These are phyloP conservation scores for Fonsecaea monophora DNA, from an alignment of 2,329 filamentous ascomycete species.

Conservation along the genomic window DNA sequence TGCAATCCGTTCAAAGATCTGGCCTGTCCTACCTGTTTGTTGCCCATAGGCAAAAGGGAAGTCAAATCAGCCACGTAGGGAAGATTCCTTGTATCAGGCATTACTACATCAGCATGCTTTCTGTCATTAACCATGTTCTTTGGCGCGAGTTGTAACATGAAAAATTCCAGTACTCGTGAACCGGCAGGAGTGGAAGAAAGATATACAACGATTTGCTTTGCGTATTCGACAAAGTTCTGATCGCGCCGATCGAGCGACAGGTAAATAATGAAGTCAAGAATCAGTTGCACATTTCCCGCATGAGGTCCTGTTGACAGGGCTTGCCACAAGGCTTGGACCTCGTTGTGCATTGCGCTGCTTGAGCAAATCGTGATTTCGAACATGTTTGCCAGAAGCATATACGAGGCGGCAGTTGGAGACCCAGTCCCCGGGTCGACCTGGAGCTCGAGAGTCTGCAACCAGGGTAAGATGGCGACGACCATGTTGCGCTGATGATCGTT, in stretches of 20 bases:
- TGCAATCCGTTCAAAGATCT: neutral
- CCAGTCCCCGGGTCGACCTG: conserved; percentile 85
- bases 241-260: conserved; percentile 92
- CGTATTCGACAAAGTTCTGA: conserved; percentile 97
- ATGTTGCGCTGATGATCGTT: conserved; percentile 88
- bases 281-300: conserved; percentile 89
- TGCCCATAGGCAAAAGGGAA: conserved; percentile 80
- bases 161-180: conserved; percentile 90
- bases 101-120: conserved; percentile 71
- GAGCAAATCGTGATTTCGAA: conserved; percentile 96
- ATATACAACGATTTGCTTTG: conserved; percentile 97
- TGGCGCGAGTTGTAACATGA: conserved; percentile 87
- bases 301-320: conserved; percentile 91
- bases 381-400: conserved; percentile 92
- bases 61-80: conserved; percentile 89
- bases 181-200: conserved; percentile 84
- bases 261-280: conserved; percentile 94
- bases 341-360: conserved; percentile 86
- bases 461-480: conserved; percentile 90
- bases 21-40: conserved; percentile 70
- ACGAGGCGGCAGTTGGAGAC: conserved; percentile 86
- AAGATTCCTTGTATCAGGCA: conserved; percentile 67
- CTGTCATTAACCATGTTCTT: conserved; percentile 97
- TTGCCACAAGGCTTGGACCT: conserved; percentile 97
- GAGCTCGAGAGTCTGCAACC: conserved; percentile 93